Evolutionary conservation across 1,284 basidiomycete genomes (phyloP).

Genomic region (Irpex sp.): DNA sequence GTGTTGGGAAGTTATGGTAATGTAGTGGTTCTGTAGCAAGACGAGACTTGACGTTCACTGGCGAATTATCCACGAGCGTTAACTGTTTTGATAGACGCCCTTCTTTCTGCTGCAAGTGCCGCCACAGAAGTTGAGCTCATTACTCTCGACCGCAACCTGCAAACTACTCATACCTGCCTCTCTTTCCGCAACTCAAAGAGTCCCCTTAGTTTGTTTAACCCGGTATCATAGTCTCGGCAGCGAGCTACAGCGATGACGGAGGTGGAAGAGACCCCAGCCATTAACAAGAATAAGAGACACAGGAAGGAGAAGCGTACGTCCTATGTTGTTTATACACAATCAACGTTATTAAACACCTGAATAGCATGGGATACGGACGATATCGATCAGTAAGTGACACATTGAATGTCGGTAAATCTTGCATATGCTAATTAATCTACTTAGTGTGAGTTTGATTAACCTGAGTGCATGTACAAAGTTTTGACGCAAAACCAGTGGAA

Average conservation of each 20-base stretch:
- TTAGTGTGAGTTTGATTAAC: neutral
- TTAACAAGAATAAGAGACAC: constrained; percentile 84
- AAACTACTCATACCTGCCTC: too few relatives aligned
- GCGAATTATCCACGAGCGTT: too few relatives aligned
- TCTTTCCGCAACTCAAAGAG: too few relatives aligned
- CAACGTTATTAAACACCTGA: neutral
- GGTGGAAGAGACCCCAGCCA: constrained; percentile 36
- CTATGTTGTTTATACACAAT: neutral
- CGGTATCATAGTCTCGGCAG: neutral
- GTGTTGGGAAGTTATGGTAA: neutral
- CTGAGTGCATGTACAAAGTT: neutral
- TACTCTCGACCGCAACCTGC: neutral
- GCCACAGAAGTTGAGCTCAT: neutral
- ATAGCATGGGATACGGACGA: constrained; percentile 98
- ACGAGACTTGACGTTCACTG: neutral
- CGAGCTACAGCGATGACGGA: constrained; percentile 38
- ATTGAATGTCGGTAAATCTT: too few relatives aligned
- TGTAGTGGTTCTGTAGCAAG: neutral
- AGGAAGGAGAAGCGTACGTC: constrained; percentile 87
- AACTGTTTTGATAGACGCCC: neutral
- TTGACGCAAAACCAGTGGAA: constrained; percentile 65
- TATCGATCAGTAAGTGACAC: constrained; percentile 84
- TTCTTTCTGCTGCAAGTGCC: neutral
- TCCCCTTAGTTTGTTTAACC: too few relatives aligned
- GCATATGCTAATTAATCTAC: too few relatives aligned